Conservation (phyloP, 2,329 filamentous ascomycete species). For the Dendrostoma leiphaemia region DNA sequence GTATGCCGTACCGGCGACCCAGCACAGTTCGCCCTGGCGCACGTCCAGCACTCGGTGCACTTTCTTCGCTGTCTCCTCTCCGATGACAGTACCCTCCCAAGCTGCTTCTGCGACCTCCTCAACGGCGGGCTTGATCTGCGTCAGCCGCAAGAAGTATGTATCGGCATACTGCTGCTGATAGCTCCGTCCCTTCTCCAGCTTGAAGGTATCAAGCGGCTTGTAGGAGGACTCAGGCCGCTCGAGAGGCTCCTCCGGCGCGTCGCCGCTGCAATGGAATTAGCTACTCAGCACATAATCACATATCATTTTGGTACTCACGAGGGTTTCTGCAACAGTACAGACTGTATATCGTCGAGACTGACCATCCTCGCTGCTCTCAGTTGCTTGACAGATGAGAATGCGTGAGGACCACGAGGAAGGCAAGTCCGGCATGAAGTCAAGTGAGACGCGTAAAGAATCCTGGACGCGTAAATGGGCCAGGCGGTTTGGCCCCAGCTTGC, state of each 20-base stretch:
- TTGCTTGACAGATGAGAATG: not conserved
- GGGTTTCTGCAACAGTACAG: slow-evolving; percentile 46
- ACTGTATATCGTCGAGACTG: slow-evolving; percentile 39
- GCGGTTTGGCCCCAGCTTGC: not conserved
- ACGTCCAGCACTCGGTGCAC: slow-evolving; percentile 94
- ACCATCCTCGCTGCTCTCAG: slow-evolving; percentile 36
- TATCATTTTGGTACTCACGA: slow-evolving; percentile 38
- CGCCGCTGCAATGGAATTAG: slow-evolving; percentile 29
- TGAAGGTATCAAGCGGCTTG: slow-evolving; percentile 72
- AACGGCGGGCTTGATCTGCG: slow-evolving; percentile 81
- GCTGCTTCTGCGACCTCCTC: slow-evolving; percentile 70
- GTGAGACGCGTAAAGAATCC: slow-evolving; percentile 10
- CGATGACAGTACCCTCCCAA: slow-evolving; percentile 78
- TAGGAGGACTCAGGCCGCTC: slow-evolving; percentile 59
- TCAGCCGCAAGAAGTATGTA: slow-evolving; percentile 92
- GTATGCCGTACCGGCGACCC: slow-evolving; percentile 91
- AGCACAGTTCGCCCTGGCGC: slow-evolving; percentile 90
- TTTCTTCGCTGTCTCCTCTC: slow-evolving; percentile 67
- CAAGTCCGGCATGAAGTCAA: slow-evolving; percentile 11
- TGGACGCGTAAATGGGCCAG: slow-evolving; percentile 12
- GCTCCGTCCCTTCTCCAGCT: slow-evolving; percentile 66
- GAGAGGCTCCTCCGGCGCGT: slow-evolving; percentile 35
- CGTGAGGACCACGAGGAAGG: not conserved
- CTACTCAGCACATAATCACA: not conserved
- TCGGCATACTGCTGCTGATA: slow-evolving; percentile 97